Evolutionary conservation across 768 basidiomycete species (phyloP), one percentile per base, ranked within the genome.

Genomic region (Kwoniella newhampshirensis): DNA sequence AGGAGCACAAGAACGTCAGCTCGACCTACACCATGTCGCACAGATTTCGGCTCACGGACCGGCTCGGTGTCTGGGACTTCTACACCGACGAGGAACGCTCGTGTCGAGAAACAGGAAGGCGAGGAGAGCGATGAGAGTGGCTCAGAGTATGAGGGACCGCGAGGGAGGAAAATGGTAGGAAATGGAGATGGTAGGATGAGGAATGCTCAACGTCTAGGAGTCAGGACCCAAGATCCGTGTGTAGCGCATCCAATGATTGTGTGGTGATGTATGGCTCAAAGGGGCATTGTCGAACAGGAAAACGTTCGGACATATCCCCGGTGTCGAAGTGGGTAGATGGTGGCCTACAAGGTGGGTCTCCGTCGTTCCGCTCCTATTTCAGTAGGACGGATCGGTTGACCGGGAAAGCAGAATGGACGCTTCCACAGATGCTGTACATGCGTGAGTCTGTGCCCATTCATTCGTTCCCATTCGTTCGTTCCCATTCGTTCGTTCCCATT

Each of bases 351-450:
- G 90, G 79, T 80, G 77, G 54, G 83, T 66, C 9, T n/a, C n/a
- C n/a, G n/a, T n/a, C n/a, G n/a, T n/a, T n/a, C n/a, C n/a, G n/a
- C n/a, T n/a, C n/a, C n/a, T n/a, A n/a, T n/a, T n/a, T n/a, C n/a
- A n/a, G n/a, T n/a, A n/a, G n/a, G n/a, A n/a, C n/a, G n/a, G n/a
- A n/a, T n/a, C n/a, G n/a, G n/a, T n/a, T n/a, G n/a, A n/a, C n/a
- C 62, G 47, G 3, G 36, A 30, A 35, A 11, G 30, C 18, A 60
- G 32, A 40, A 83, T 84, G 51, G 79, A 81, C 51, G 80, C 79
- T 40, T 92, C 90, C 63, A 88, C 88, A 1, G 91, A 89, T 73
- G 81, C 91, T 6, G 79, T 94, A 56, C 91, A 94, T 64, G 90
- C 89, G 89, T 91, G 75, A 71, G 88, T 79, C 27, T 7, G n/a